Evolutionary conservation across 257 asterid species (phyloP).

Genomic region (Ilex aquifolium): DNA sequence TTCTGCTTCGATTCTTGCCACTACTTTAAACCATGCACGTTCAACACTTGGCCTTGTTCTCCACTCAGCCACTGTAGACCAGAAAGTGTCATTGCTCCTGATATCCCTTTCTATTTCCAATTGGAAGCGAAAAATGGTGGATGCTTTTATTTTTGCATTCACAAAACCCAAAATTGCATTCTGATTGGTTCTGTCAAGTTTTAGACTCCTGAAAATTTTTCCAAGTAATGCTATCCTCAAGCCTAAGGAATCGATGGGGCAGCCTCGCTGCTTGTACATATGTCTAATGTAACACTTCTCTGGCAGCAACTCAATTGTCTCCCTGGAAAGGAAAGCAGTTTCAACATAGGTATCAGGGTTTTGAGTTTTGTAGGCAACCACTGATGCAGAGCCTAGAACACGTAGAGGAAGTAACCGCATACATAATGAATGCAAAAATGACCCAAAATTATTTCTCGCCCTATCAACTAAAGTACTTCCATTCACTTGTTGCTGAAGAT

Average conservation of each 20-base stretch:
- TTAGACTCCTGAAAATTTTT: slow-evolving; percentile 29
- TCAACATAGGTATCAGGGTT: slow-evolving; percentile 42
- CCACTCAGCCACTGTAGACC: slow-evolving; percentile 79
- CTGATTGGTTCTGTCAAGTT: slow-evolving; percentile 21
- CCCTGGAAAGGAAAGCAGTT: slow-evolving; percentile 28
- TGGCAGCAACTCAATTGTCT: slow-evolving; percentile 48
- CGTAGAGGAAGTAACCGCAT: slow-evolving; percentile 41
- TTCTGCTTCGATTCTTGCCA: slow-evolving; percentile 51
- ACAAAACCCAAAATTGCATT: slow-evolving; percentile 27
- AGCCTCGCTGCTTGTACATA: slow-evolving; percentile 26
- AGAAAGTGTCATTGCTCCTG: slow-evolving; percentile 44
- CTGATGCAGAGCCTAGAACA: slow-evolving; percentile 50
- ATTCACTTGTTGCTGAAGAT: slow-evolving; percentile 21
- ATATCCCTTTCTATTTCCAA: slow-evolving; percentile 59
- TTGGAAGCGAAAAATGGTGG: slow-evolving; percentile 55
- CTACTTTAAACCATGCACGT: slow-evolving; percentile 53
- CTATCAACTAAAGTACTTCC: slow-evolving; percentile 21
- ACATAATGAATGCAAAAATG: slow-evolving; percentile 40
- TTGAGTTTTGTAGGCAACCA: slow-evolving; percentile 45
- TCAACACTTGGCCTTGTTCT: slow-evolving; percentile 68
- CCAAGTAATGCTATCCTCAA: slow-evolving; percentile 37
- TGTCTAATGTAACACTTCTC: slow-evolving; percentile 46
- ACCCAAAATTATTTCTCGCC: slow-evolving; percentile 16
- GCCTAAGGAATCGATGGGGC: slow-evolving; percentile 25
- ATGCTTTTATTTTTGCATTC: slow-evolving; percentile 41